Percentiles rank a stretch among this genome's conserved stretches.
Conservation (phyloP, 768 basidiomycete genomes). For the Neoboletus magnificus region DNA sequence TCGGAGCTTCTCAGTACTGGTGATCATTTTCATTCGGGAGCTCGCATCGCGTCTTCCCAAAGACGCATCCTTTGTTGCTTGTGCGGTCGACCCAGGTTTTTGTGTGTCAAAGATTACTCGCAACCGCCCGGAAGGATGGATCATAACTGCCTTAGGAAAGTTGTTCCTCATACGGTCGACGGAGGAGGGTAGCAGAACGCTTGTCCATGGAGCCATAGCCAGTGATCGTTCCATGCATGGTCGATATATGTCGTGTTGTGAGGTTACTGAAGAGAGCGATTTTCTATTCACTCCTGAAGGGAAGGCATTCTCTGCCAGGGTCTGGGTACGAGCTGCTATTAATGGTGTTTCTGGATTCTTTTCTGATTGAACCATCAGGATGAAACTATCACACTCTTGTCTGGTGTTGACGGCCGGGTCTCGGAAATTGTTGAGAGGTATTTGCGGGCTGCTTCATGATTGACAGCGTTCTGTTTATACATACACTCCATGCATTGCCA, state of each 20-base stretch:
- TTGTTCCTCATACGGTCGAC: conserved; percentile 25
- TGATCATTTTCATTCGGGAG: conserved; percentile 34
- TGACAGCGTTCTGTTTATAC: not conserved
- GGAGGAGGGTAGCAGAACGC: conserved; percentile 35
- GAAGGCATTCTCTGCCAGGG: conserved; percentile 20
- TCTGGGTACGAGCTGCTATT: conserved; percentile 32
- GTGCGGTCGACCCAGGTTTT: conserved; percentile 33
- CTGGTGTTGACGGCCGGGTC: conserved; percentile 21
- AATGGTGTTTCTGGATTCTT: not conserved
- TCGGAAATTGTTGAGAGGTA: conserved; percentile 16
- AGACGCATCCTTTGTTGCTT: conserved; percentile 22
- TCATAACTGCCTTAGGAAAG: not conserved
- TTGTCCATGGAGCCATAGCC: conserved; percentile 33
- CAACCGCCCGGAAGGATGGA: not conserved
- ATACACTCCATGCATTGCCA: too few relatives aligned
- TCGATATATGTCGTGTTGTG: conserved; percentile 27
- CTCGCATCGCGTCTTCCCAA: conserved; percentile 28
- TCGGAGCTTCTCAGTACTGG: conserved; percentile 21
- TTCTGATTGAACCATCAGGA: conserved; percentile 9
- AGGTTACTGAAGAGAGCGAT: conserved; percentile 30
- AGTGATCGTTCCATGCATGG: conserved; percentile 27
- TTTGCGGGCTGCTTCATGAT: conserved; percentile 1
- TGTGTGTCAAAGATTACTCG: conserved; percentile 31
- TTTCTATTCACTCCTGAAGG: conserved; percentile 30
- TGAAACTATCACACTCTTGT: conserved; percentile 21